phyloP scores from a whole-genome alignment of 1,284 basidiomycete genomes.

The Flammula alnicola region DNA sequence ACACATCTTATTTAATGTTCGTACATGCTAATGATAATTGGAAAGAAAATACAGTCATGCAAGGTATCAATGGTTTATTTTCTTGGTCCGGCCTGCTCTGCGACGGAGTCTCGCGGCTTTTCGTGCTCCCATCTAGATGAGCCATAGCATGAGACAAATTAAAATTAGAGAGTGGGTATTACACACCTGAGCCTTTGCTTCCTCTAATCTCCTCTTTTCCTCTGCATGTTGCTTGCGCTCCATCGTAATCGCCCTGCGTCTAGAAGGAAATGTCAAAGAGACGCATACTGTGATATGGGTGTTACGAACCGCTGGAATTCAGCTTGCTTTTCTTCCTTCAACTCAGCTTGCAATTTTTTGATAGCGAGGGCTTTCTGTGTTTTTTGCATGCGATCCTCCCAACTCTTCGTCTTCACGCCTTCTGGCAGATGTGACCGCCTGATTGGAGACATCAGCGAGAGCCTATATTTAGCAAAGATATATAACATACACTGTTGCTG shows the following conservation, averaged over 20 bases:
- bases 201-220: constrained; percentile 71
- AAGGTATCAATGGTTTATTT: constrained; percentile 53
- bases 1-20: constrained; percentile 13
- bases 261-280: constrained; percentile 31
- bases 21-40: constrained; percentile 19
- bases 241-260: constrained; percentile 67
- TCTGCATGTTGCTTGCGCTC: constrained; percentile 74
- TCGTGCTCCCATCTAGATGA: constrained; percentile 72
- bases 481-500: constrained; percentile 59
- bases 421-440: constrained; percentile 73
- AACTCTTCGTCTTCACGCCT: constrained; percentile 68
- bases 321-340: constrained; percentile 76
- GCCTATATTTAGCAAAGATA: constrained; percentile 11
- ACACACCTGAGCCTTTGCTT: constrained; percentile 71
- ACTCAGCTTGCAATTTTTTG: constrained; percentile 71
- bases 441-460: constrained; percentile 18
- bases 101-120: constrained; percentile 74
- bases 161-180: constrained; percentile 7
- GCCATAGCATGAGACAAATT: constrained; percentile 10
- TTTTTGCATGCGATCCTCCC: constrained; percentile 71
- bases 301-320: constrained; percentile 60
- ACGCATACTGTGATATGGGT: not conserved
- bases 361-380: constrained; percentile 66
- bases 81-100: constrained; percentile 75
- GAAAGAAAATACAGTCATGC: constrained; percentile 13